phyloP scores from a whole-genome alignment of 2,329 filamentous ascomycete species.

The Aspergillus brasiliensis region DNA sequence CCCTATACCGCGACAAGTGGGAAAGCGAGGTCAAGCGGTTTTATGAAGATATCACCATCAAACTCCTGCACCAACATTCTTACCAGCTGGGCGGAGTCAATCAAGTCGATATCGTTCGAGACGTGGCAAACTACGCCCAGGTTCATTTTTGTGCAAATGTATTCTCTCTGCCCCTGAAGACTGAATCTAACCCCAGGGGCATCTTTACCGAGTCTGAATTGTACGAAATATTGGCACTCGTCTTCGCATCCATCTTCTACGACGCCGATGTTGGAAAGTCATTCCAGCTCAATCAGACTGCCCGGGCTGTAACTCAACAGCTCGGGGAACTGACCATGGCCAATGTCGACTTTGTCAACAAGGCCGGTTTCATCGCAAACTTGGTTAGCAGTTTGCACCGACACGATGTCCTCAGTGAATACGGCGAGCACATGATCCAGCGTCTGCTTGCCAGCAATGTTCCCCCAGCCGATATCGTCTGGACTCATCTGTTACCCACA shows the following conservation, averaged over 20 bases:
- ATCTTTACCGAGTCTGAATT: constrained; percentile 58
- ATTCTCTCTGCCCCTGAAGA: constrained; percentile 60
- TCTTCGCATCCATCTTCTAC: constrained; percentile 59
- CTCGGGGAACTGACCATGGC: constrained; percentile 54
- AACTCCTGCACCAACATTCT: constrained; percentile 47
- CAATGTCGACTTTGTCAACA: constrained; percentile 51
- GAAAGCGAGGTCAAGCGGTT: constrained; percentile 49
- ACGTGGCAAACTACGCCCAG: constrained; percentile 56
- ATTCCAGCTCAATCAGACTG: constrained; percentile 54
- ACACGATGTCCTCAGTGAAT: constrained; percentile 50
- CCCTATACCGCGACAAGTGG: constrained; percentile 51
- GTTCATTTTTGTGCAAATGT: constrained; percentile 58
- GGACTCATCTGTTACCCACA: constrained; percentile 60
- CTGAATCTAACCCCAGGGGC: constrained; percentile 51
- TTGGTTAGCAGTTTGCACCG: constrained; percentile 45
- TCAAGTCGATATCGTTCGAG: constrained; percentile 53
- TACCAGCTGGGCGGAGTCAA: constrained; percentile 50
- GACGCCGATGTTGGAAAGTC: constrained; percentile 56
- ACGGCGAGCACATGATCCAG: constrained; percentile 59
- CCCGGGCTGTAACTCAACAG: constrained; percentile 49
- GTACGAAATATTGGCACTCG: constrained; percentile 55
- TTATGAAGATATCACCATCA: constrained; percentile 51
- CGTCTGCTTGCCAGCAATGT: constrained; percentile 52
- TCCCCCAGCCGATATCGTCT: constrained; percentile 54
- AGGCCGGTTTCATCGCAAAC: constrained; percentile 43